Percentiles rank a stretch among this genome's conserved stretches.
phyloP scores from a whole-genome alignment of 2,329 filamentous ascomycete species.

The Alternaria metachromatica region DNA sequence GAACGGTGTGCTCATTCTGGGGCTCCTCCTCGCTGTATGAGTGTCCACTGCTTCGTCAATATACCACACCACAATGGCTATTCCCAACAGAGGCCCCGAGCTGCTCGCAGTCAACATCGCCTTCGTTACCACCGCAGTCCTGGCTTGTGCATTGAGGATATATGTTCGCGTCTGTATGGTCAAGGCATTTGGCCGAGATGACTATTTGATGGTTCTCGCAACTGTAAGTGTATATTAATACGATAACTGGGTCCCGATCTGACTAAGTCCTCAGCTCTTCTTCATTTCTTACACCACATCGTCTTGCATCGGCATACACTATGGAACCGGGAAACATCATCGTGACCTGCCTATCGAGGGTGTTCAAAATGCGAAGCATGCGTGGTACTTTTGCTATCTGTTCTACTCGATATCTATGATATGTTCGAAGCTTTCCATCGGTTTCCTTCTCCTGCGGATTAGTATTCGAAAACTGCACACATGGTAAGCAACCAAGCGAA shows the following conservation, averaged over 20 bases:
- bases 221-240: constrained; percentile 26
- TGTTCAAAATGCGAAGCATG: constrained; percentile 33
- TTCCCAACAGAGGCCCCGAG: constrained; percentile 43
- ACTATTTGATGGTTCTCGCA: constrained; percentile 45
- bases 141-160: constrained; percentile 37
- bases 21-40: constrained; percentile 9
- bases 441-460: constrained; percentile 42
- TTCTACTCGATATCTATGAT: constrained; percentile 43
- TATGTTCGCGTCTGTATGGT: constrained; percentile 44
- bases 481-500: constrained; percentile 8
- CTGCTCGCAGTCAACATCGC: constrained; percentile 39
- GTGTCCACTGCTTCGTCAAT: constrained; percentile 4
- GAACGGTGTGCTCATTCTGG: constrained; percentile 5
- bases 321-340: constrained; percentile 42
- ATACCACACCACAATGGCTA: constrained; percentile 28
- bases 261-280: constrained; percentile 23
- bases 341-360: constrained; percentile 26
- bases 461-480: constrained; percentile 37
- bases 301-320: constrained; percentile 36
- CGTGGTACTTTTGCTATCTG: constrained; percentile 45
- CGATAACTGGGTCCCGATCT: not conserved
- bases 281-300: constrained; percentile 34
- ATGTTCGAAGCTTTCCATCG: constrained; percentile 44
- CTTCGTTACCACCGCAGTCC: constrained; percentile 32
- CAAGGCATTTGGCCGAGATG: constrained; percentile 44